Conservation (phyloP, 2,329 filamentous ascomycete species). For the Alternaria arbusti region DNA sequence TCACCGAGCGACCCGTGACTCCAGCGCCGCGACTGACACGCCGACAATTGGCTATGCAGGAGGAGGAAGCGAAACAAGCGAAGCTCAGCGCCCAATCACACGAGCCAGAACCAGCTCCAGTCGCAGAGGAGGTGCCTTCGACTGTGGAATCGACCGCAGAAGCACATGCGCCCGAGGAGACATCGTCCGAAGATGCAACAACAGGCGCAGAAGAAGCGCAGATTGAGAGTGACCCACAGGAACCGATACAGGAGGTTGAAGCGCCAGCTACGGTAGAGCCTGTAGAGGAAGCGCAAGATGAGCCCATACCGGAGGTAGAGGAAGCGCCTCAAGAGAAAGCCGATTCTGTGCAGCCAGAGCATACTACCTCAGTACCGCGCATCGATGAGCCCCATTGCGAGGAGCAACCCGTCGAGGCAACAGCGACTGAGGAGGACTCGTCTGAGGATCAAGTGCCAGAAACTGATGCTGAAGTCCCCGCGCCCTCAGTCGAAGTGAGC, state of each 20-base stretch:
- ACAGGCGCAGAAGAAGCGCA: constrained; percentile 1
- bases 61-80: constrained; percentile 37
- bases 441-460: background rate
- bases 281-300: constrained; percentile 1
- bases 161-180: background rate
- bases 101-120: constrained; percentile 10
- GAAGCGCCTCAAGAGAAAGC: constrained; percentile 1
- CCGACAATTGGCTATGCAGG: constrained; percentile 43
- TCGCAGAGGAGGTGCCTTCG: background rate
- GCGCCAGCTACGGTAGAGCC: background rate
- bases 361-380: background rate
- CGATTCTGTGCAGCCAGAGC: background rate
- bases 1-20: constrained; percentile 28
- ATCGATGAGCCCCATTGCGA: background rate
- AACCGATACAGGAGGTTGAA: background rate
- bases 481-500: constrained; percentile 27
- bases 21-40: constrained; percentile 42
- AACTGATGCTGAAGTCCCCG: constrained; percentile 6
- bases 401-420: background rate
- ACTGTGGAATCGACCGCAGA: constrained; percentile 8
- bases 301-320: background rate
- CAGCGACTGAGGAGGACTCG: background rate
- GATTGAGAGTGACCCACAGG: background rate
- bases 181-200: constrained; percentile 1
- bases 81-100: constrained; percentile 19